Evolutionary conservation across 2,329 filamentous ascomycete species (phyloP).

Genomic region (Aspergillus cejpii): DNA sequence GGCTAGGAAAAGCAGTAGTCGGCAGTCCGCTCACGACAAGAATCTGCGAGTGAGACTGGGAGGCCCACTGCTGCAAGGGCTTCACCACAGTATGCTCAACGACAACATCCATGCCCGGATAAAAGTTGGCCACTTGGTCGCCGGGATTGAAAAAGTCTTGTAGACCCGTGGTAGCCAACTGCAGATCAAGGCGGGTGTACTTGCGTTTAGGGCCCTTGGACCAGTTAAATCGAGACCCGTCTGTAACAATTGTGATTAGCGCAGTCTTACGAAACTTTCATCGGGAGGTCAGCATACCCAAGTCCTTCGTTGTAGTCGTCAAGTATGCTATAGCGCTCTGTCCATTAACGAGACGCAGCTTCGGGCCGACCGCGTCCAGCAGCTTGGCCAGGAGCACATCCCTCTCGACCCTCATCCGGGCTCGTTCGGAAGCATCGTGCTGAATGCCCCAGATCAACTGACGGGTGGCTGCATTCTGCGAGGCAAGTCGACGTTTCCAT

Average conservation of each 20-base stretch:
- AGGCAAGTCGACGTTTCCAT: slow-evolving; percentile 26
- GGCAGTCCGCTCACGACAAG: slow-evolving; percentile 28
- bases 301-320: slow-evolving; percentile 26
- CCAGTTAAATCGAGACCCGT: slow-evolving; percentile 26
- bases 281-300: too few species aligned
- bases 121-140: slow-evolving; percentile 29
- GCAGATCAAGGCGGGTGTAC: slow-evolving; percentile 29
- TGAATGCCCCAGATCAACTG: slow-evolving; percentile 37
- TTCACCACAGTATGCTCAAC: slow-evolving; percentile 23
- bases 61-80: slow-evolving; percentile 32
- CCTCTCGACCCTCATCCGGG: slow-evolving; percentile 21
- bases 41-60: slow-evolving; percentile 28
- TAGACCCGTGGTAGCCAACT: slow-evolving; percentile 31
- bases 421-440: slow-evolving; percentile 27
- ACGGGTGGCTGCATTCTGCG: slow-evolving; percentile 32
- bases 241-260: slow-evolving; percentile 17
- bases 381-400: slow-evolving; percentile 24
- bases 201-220: slow-evolving; percentile 30
- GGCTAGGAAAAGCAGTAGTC: slow-evolving; percentile 21
- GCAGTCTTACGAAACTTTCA: too few species aligned
- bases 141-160: slow-evolving; percentile 33
- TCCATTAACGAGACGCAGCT: slow-evolving; percentile 21
- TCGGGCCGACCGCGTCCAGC: slow-evolving; percentile 20
- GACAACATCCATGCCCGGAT: slow-evolving; percentile 23
- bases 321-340: slow-evolving; percentile 29